Conservation (phyloP, 2,329 filamentous ascomycete species). For the Trichoderma sp. region DNA sequence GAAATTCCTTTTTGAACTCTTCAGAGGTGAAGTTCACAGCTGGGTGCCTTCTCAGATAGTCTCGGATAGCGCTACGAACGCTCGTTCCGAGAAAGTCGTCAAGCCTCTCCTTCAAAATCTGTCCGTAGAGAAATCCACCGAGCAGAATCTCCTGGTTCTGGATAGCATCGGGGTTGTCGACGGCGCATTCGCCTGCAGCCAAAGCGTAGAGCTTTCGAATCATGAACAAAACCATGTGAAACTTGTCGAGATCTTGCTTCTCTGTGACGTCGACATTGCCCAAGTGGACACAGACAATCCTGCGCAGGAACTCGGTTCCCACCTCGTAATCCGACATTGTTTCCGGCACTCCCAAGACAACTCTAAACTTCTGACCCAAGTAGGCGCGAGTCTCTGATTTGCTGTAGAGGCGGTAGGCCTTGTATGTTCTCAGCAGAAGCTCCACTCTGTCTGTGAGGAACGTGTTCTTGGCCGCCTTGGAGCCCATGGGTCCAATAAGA, state of each 20-base stretch:
- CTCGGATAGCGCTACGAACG: slow-evolving; percentile 57
- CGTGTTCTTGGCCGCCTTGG: slow-evolving; percentile 80
- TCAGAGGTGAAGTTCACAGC: slow-evolving; percentile 76
- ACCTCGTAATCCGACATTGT: slow-evolving; percentile 87
- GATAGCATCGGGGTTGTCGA: slow-evolving; percentile 95
- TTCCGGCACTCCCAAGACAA: slow-evolving; percentile 81
- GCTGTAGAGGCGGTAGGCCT: slow-evolving; percentile 82
- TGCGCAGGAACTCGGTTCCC: slow-evolving; percentile 87
- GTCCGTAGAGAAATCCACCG: slow-evolving; percentile 90
- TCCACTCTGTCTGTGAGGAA: slow-evolving; percentile 96
- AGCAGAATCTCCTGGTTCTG: slow-evolving; percentile 95
- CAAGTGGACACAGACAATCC: slow-evolving; percentile 88
- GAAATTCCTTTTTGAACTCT: slow-evolving; percentile 79
- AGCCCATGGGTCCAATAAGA: slow-evolving; percentile 77
- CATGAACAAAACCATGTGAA: slow-evolving; percentile 93
- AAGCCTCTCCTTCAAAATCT: slow-evolving; percentile 92
- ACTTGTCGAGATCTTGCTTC: slow-evolving; percentile 87
- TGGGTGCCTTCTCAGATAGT: slow-evolving; percentile 59
- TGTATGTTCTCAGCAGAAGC: slow-evolving; percentile 89
- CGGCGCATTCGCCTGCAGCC: slow-evolving; percentile 87
- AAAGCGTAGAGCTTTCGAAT: slow-evolving; percentile 92
- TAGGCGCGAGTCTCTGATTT: slow-evolving; percentile 82
- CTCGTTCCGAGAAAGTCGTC: slow-evolving; percentile 77
- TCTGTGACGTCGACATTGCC: slow-evolving; percentile 84
- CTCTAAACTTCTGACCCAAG: slow-evolving; percentile 87